phyloP scores from a whole-genome alignment of 495 filamentous ascomycete species.

The Aspergillus egyptiacus region DNA sequence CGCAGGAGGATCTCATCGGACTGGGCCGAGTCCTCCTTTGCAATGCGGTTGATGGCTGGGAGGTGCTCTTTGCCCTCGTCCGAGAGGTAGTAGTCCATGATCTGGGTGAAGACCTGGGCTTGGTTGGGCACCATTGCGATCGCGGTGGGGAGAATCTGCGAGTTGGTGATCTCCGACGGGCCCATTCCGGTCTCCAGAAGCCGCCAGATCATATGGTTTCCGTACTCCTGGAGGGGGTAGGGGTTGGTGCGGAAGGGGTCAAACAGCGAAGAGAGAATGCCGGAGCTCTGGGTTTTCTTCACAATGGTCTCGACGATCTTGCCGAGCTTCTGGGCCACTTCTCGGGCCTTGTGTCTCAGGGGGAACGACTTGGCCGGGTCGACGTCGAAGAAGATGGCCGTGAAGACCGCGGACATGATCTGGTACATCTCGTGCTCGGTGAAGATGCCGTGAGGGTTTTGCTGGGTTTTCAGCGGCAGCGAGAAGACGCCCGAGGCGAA shows the following conservation, averaged over 20 bases:
- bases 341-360: conserved; percentile 49
- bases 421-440: conserved; percentile 74
- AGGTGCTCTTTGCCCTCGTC: conserved; percentile 47
- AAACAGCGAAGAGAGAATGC: conserved; percentile 47
- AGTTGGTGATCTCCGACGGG: conserved; percentile 64
- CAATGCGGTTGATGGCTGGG: conserved; percentile 51
- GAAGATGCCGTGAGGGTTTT: conserved; percentile 63
- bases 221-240: conserved; percentile 54
- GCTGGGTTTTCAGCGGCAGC: conserved; percentile 64
- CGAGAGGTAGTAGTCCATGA: conserved; percentile 71
- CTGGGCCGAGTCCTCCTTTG: conserved; percentile 38
- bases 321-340: conserved; percentile 55
- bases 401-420: conserved; percentile 60
- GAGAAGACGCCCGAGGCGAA: conserved; percentile 68
- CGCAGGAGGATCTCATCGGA: conserved; percentile 45
- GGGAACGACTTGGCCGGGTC: conserved; percentile 46
- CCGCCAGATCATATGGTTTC: conserved; percentile 58
- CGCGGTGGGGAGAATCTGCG: conserved; percentile 58
- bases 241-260: conserved; percentile 46
- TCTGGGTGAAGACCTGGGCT: conserved; percentile 65
- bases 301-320: conserved; percentile 55
- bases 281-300: conserved; percentile 51
- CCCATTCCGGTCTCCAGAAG: conserved; percentile 58
- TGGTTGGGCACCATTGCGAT: conserved; percentile 61
- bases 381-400: conserved; percentile 49